Conservation (phyloP, 2,329 filamentous ascomycete genomes). For the Pseudogymnoascus sp. region DNA sequence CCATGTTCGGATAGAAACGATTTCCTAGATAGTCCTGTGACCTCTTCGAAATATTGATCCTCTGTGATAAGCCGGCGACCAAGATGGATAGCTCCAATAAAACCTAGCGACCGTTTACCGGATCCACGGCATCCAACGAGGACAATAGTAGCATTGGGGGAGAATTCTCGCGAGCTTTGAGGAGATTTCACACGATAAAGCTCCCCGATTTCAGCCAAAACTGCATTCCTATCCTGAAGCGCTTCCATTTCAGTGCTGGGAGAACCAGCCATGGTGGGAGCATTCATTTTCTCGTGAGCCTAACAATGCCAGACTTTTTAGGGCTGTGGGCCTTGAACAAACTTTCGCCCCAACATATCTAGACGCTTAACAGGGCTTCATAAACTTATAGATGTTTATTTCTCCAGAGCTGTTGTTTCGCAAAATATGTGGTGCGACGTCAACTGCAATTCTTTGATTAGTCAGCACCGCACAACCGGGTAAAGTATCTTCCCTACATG, state of each 20-base stretch:
- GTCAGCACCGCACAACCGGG: neutral
- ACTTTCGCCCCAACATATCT: constrained; percentile 7
- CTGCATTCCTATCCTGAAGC: constrained; percentile 2
- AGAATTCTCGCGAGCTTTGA: constrained; percentile 34
- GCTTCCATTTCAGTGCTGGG: neutral
- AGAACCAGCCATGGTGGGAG: neutral
- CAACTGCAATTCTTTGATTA: neutral
- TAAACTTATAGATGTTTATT: constrained; percentile 4
- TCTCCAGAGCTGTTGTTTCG: neutral
- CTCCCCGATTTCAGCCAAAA: constrained; percentile 10
- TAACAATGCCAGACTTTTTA: neutral
- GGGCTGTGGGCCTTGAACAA: neutral
- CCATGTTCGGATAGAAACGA: constrained; percentile 58
- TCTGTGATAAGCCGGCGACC: constrained; percentile 61
- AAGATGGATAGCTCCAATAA: constrained; percentile 67
- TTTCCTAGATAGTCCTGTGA: constrained; percentile 53
- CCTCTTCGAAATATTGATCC: constrained; percentile 59
- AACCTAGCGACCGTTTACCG: constrained; percentile 69
- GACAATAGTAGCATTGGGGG: constrained; percentile 58
- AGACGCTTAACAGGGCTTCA: neutral
- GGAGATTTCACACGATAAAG: constrained; percentile 27
- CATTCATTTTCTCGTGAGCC: neutral
- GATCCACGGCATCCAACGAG: constrained; percentile 68
- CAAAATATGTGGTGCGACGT: constrained; percentile 5
- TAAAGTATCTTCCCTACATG: neutral